These are phyloP conservation scores for Lentinula sp. DNA, from an alignment of 768 basidiomycete genomes.

Conservation along the genomic window DNA sequence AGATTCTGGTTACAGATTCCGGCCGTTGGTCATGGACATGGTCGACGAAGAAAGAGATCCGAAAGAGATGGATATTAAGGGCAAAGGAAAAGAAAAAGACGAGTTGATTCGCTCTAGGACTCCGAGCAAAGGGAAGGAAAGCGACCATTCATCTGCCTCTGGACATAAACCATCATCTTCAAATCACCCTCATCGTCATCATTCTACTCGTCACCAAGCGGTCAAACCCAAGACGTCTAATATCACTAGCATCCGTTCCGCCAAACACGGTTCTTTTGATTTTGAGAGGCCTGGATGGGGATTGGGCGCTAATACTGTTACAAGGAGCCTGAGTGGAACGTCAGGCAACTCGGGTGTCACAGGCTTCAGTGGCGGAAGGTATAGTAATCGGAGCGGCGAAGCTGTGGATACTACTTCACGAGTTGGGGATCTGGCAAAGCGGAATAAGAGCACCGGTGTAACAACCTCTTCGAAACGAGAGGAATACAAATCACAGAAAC, in stretches of 20 bases:
- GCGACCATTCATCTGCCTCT: slow-evolving; percentile 3
- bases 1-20: slow-evolving; percentile 31
- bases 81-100: slow-evolving; percentile 9
- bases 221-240: slow-evolving; percentile 17
- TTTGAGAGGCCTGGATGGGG: slow-evolving; percentile 63
- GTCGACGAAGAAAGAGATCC: slow-evolving; percentile 27
- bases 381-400: slow-evolving; percentile 23
- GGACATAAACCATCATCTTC: background rate
- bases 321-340: slow-evolving; percentile 8
- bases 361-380: slow-evolving; percentile 16
- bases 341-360: slow-evolving; percentile 6
- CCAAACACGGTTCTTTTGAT: slow-evolving; percentile 70
- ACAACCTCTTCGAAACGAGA: slow-evolving; percentile 2
- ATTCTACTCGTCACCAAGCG: background rate
- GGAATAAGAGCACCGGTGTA: background rate
- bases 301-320: slow-evolving; percentile 19
- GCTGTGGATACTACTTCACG: slow-evolving; percentile 7
- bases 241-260: slow-evolving; percentile 25
- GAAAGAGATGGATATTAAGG: slow-evolving; percentile 5
- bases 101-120: background rate
- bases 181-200: background rate
- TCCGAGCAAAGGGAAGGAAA: slow-evolving; percentile 14
- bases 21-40: slow-evolving; percentile 23
- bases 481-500: slow-evolving; percentile 5
- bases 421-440: background rate